Base-by-base conservation (phyloP, 2,329 filamentous ascomycete genomes). In the Aspergillus versicolor region DNA sequence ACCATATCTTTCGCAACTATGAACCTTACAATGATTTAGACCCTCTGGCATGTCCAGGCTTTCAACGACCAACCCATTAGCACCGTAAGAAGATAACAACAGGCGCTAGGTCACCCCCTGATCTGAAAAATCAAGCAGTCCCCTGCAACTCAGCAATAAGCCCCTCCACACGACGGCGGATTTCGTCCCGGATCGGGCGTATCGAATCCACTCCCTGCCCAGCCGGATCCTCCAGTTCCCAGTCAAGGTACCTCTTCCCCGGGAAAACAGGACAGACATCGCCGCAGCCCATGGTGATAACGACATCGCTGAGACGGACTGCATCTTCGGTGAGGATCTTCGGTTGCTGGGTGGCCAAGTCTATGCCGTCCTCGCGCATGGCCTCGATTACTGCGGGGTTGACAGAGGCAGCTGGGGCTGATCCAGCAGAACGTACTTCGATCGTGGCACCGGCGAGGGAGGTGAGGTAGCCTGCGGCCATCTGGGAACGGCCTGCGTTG, bases 221-320 rank as follows among this genome's bases (percentile, higher is more conserved):
- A 15, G 66, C 66, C 19, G 66, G 65, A 47, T 69, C 65, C 3
- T 64, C 56, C 42, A 67, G 62, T 58, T 67, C 15, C 65, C 66
- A 69, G 45, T 69, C 60, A 41, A 68, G 58, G 49, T 67, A 69
- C 13, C 63, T 57, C 42, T 68, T 69, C 8, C 66, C 66, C 15
- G 65, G 59, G n/a, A 62, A 69, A 42, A 66, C 58, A 17, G 65
- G 66, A 46, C 65, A 69, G 19, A 47, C 62, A 19, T 69, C 66
- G 1, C 66, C 67, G 57, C 65, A 68, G n/a, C 66, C 66, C 67
- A 69, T 68, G 19, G 65, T 69, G 47, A 67, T 65, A 6, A 68
- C 64, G 52, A 65, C 56, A 46, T 69, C 64, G 38, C 66, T 67
- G 13, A 42, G 52, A 43, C 65, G 52, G 3, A 69, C 60, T 9